Evolutionary conservation across 148 eudicot species (phyloP), one percentile per base, ranked within the genome.

Genomic region (Fallopia convolvulus): DNA sequence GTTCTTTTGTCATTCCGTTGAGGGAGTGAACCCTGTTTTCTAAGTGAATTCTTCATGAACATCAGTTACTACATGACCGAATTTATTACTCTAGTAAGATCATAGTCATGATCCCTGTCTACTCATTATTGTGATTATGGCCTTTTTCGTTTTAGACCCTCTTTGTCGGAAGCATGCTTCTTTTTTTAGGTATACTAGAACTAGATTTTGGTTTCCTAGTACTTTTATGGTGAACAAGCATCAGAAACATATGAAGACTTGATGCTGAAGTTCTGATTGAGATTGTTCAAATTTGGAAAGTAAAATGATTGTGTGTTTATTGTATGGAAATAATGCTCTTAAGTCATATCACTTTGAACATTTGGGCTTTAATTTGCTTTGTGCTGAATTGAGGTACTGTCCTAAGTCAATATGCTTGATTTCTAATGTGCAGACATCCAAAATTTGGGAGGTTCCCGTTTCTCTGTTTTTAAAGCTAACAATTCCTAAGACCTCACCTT

Each of bases 361-460:
- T 68, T 68, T 36, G 5, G 12, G 17, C 41, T 68, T 32, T 52
- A 15, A 2, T 44, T 17, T 30, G 39, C 33, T 26, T 9, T 61
- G 8, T 61, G 36, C 70, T 61, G 36, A 18, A 61, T 23, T 4
- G 12, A 20, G 65, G 65, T 26, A 61, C 15, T 6, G 30, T 61
- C 36, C 32, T 42, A 21, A 72, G 23, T 72, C 41, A 72, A 48
- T 73, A 11, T 10, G 8, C 80, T 66, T 82, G 13, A 20, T 61
- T 78, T 72, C 50, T 39, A 30, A 46, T 70, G 46, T 40, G 42
- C 87, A 95, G 99, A 81, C 92, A 44, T 87, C 97, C 32, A 85
- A 81, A 80, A 70, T 83, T 73, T 95, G 99, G 99, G 89, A 88
- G 83, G 78, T 87, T 76, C 99, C 99, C 30, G 93, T 95, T 72